Evolutionary conservation across 1,284 basidiomycete species (phyloP).

Genomic region (Anthracocystis setariae): DNA sequence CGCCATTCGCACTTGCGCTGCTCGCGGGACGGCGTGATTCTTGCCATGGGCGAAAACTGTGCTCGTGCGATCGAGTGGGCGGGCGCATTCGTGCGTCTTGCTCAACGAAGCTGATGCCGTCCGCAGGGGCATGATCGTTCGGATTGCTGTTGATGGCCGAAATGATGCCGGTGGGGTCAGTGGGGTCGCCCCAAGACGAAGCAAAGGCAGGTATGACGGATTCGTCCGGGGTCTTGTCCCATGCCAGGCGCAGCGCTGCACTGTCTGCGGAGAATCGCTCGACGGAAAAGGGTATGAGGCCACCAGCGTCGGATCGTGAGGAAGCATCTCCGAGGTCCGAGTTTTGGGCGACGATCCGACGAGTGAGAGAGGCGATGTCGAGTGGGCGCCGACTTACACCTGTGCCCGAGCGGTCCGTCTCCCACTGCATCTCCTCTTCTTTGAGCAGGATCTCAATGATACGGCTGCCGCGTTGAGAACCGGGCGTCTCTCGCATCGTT

Average conservation of each 20-base stretch:
- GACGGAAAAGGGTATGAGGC: constrained; percentile 2
- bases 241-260: constrained; percentile 5
- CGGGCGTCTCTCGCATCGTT: constrained; percentile 44
- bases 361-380: constrained; percentile 22
- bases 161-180: constrained; percentile 13
- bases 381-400: constrained; percentile 1
- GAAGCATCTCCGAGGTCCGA: constrained; percentile 3
- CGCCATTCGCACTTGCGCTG: no score
- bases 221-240: constrained; percentile 36
- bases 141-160: neutral
- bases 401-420: neutral
- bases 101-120: constrained; percentile 1
- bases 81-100: neutral
- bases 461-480: constrained; percentile 36
- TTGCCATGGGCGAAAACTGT: constrained; percentile 38
- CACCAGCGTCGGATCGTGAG: neutral
- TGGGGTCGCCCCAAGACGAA: constrained; percentile 29
- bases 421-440: constrained; percentile 47
- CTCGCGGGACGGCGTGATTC: constrained; percentile 15
- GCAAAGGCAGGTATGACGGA: constrained; percentile 28
- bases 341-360: constrained; percentile 20
- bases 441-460: constrained; percentile 48
- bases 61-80: constrained; percentile 18
- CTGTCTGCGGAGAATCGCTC: constrained; percentile 1
- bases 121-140: neutral